Evolutionary conservation across 1,139 yeast genomes (phyloP).

Genomic region (Saccharomycopsis hybrid): DNA sequence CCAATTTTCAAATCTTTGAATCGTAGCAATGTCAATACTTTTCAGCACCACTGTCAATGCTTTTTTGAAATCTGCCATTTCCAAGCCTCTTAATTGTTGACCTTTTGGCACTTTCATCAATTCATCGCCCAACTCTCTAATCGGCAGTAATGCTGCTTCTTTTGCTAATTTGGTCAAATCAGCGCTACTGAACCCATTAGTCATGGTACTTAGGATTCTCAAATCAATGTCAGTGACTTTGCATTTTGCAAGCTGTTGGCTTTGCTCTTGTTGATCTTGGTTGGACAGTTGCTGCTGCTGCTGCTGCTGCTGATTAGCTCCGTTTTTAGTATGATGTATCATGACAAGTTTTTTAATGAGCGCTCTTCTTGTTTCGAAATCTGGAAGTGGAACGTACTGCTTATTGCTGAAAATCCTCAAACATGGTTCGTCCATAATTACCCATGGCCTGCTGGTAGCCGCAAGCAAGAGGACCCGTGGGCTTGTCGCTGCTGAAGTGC

Average conservation of each 20-base stretch:
- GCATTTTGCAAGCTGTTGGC: constrained; percentile 25
- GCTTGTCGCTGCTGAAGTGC: neutral
- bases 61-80: constrained; percentile 42
- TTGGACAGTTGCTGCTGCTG: neutral
- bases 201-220: constrained; percentile 39
- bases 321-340: no score
- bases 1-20: constrained; percentile 51
- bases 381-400: constrained; percentile 61
- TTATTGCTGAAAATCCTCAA: constrained; percentile 51
- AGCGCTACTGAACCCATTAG: constrained; percentile 58
- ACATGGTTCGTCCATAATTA: constrained; percentile 57
- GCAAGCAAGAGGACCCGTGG: constrained; percentile 52
- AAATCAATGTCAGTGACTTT: constrained; percentile 44
- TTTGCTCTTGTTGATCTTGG: constrained; percentile 23
- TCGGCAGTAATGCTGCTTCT: constrained; percentile 70
- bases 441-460: constrained; percentile 65
- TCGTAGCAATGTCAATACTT: constrained; percentile 50
- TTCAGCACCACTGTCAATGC: constrained; percentile 51
- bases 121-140: constrained; percentile 53
- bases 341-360: constrained; percentile 35
- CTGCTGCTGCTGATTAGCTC: no score
- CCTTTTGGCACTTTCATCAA: constrained; percentile 44
- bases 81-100: constrained; percentile 48
- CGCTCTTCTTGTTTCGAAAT: constrained; percentile 45
- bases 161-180: constrained; percentile 62